These are phyloP conservation scores for Pythium guiyangense DNA, from an alignment of 352 stramenopile species.

Conservation along the genomic window DNA sequence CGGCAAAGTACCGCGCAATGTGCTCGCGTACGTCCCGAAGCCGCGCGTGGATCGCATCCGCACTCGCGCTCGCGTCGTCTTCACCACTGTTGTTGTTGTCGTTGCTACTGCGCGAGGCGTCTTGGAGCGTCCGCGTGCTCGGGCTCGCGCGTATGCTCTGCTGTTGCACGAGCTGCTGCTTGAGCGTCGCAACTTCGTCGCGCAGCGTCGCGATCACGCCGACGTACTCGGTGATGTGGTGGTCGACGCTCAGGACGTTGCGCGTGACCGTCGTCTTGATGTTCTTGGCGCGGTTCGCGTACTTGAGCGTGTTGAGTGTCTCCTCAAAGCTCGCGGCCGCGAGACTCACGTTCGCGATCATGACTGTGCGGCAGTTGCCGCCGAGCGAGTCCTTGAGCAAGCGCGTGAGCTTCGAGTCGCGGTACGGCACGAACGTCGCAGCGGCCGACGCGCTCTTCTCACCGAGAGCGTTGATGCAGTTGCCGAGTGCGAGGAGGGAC, in stretches of 20 bases:
- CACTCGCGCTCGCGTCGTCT: constrained; percentile 2
- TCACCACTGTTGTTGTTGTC: constrained; percentile 20
- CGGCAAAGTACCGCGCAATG: constrained; percentile 84
- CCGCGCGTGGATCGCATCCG: constrained; percentile 5
- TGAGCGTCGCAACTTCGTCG: constrained; percentile 83
- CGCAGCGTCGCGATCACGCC: constrained; percentile 81
- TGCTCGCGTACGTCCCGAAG: constrained; percentile 50
- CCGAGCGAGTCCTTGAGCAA: constrained; percentile 89
- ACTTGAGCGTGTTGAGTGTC: constrained; percentile 93
- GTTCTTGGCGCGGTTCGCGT: constrained; percentile 90
- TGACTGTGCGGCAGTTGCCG: constrained; percentile 92
- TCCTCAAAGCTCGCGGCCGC: constrained; percentile 84
- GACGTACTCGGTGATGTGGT: constrained; percentile 86
- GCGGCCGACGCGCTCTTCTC: constrained; percentile 45
- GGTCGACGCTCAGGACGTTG: constrained; percentile 88
- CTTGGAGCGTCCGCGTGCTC: background rate
- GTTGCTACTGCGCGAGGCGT: background rate
- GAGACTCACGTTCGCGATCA: constrained; percentile 91
- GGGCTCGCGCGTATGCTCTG: background rate
- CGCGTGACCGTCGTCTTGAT: constrained; percentile 89
- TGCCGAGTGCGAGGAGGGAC: constrained; percentile 86
- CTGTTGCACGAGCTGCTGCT: constrained; percentile 40
- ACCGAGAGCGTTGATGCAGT: constrained; percentile 92
- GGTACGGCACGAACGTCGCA: constrained; percentile 83
- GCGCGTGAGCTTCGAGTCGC: constrained; percentile 86